phyloP scores from a whole-genome alignment of 2,329 filamentous ascomycete species.

The Chaetothyriales sp. region DNA sequence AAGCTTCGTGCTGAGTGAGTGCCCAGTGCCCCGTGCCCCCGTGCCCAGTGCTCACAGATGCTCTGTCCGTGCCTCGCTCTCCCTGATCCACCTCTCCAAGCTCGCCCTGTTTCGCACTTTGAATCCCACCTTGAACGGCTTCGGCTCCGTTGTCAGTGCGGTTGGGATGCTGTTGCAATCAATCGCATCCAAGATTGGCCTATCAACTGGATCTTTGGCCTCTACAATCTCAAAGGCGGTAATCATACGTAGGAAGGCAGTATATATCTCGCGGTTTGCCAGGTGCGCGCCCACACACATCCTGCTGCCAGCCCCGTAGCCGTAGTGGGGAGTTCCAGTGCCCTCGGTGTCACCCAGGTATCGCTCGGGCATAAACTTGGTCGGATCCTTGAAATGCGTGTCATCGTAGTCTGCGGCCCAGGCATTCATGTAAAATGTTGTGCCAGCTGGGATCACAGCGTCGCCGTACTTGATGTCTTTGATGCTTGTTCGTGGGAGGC shows the following conservation, averaged over 20 bases:
- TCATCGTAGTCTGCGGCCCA: slow-evolving; percentile 62
- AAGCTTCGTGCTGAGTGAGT: no score
- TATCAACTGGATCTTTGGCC: slow-evolving; percentile 31
- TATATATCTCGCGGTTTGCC: slow-evolving; percentile 48
- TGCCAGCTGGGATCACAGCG: slow-evolving; percentile 54
- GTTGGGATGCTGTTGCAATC: slow-evolving; percentile 44
- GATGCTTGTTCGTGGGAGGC: slow-evolving; percentile 55
- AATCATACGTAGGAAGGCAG: slow-evolving; percentile 44
- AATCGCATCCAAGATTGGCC: slow-evolving; percentile 41
- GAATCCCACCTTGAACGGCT: slow-evolving; percentile 46
- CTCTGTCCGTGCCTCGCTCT: slow-evolving; percentile 38
- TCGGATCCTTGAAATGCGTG: slow-evolving; percentile 48
- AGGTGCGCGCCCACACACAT: slow-evolving; percentile 51
- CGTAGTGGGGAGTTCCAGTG: slow-evolving; percentile 45
- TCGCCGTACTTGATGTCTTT: slow-evolving; percentile 57
- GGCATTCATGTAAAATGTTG: slow-evolving; percentile 70
- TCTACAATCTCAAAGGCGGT: slow-evolving; percentile 42
- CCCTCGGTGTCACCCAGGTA: slow-evolving; percentile 42
- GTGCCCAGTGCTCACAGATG: slow-evolving; percentile 30
- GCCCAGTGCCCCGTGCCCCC: no score
- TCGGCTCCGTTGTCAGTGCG: slow-evolving; percentile 45
- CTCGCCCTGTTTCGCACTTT: slow-evolving; percentile 31
- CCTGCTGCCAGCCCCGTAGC: slow-evolving; percentile 46
- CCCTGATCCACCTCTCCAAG: slow-evolving; percentile 38
- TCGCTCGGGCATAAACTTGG: slow-evolving; percentile 53